Evolutionary conservation across 1,284 basidiomycete genomes (phyloP), one percentile per base, ranked within the genome.

Genomic region (Fomitiporia mediterranea): DNA sequence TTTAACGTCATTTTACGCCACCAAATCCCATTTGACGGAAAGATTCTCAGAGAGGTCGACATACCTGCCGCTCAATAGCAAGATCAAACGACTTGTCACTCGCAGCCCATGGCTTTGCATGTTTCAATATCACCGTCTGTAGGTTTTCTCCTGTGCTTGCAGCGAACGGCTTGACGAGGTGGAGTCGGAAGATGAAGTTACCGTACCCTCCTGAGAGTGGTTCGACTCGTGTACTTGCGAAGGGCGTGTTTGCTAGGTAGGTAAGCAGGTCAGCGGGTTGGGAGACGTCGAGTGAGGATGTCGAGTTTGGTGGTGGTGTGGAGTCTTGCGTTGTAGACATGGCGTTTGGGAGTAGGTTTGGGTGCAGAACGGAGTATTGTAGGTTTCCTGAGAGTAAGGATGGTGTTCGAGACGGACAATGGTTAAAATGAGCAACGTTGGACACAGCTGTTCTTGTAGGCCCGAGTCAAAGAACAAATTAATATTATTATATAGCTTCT

Each of bases 111-210:
- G 75, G 69, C 53, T 79, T 73, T 1, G 74, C 74, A 68, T 84
- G 80, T 66, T 86, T 86, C 44, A 84, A 60, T 21, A 86, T 70
- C 13, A 81, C 63, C 1, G 81, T 81, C 51, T 63, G 57, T n/a
- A n/a, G n/a, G n/a, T n/a, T n/a, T n/a, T 9, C 23, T 3, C 49
- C 32, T 39, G 37, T 1, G 63, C 64, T 0, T 72, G 1, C 77
- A 35, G 72, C 64, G 55, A 77, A 68, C 9, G 73, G 70, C 27
- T 51, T 60, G 8, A 60, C 62, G 34, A 84, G 71, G 34, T 67
- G 65, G 9, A 83, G 64, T 17, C 83, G 75, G 62, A 73, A 86
- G 13, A 73, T 64, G 64, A 75, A 85, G 65, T 84, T 86, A 27
- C 70, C 74, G 11, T 28, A 57, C 3, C 83, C 83, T 2, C 83